Conservation (phyloP, 140 eudicot genomes). For the Anethum foeniculum region DNA sequence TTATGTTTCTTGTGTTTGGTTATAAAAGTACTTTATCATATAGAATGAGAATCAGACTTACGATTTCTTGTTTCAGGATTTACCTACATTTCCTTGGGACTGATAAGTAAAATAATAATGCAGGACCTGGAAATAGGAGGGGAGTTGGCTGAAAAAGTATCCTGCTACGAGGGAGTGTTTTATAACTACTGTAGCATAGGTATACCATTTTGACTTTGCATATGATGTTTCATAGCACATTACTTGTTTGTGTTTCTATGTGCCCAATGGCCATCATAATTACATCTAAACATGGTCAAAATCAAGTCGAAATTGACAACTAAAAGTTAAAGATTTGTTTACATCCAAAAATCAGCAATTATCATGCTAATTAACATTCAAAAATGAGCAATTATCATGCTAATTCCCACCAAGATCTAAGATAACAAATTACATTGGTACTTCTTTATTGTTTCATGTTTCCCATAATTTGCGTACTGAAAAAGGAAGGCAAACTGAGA, state of each 20-base stretch:
- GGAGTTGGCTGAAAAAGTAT: conserved; percentile 55
- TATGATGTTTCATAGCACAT: background rate
- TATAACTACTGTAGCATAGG: conserved; percentile 94
- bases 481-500: background rate
- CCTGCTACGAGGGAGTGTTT: conserved; percentile 77
- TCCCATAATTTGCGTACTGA: background rate
- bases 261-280: background rate
- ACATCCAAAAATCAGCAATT: no score
- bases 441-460: background rate
- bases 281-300: background rate
- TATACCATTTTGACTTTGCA: conserved; percentile 18
- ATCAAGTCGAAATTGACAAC: background rate
- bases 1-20: background rate
- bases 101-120: conserved; percentile 11
- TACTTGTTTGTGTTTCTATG: background rate
- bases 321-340: background rate
- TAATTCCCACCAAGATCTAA: background rate
- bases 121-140: conserved; percentile 65
- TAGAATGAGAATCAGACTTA: background rate
- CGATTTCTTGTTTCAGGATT: background rate
- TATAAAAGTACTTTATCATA: background rate
- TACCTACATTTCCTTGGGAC: background rate
- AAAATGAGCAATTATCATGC: no score
- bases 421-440: background rate
- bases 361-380: no score